Evolutionary conservation across 441 rosid genomes (phyloP).

Genomic region (Populus hybrid): DNA sequence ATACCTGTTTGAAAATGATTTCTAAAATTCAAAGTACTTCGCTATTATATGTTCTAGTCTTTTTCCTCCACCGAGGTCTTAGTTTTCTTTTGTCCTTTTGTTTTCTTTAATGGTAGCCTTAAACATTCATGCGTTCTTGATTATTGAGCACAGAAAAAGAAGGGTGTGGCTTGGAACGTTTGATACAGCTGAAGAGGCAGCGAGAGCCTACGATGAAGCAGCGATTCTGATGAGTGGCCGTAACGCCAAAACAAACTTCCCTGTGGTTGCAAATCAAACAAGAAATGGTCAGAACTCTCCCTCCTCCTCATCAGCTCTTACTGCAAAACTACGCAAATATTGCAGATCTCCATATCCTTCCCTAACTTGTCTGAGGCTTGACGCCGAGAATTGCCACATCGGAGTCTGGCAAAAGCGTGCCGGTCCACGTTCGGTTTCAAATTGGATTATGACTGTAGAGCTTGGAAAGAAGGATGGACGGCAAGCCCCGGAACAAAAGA

Average conservation of each 20-base stretch:
- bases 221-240: too few species aligned
- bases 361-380: slow-evolving; percentile 82
- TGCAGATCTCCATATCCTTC: slow-evolving; percentile 73
- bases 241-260: too few species aligned
- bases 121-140: neutral
- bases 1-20: neutral
- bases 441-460: slow-evolving; percentile 84
- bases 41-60: neutral
- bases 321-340: slow-evolving; percentile 61
- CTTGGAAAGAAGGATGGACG: slow-evolving; percentile 35
- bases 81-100: neutral
- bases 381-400: slow-evolving; percentile 66
- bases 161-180: too few species aligned
- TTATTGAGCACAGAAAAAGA: neutral
- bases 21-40: neutral
- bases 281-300: neutral
- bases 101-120: neutral
- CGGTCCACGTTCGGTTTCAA: slow-evolving; percentile 55
- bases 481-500: slow-evolving; percentile 9
- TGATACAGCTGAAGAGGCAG: too few species aligned
- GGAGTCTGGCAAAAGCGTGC: slow-evolving; percentile 95
- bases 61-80: neutral
- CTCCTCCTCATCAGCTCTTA: slow-evolving; percentile 28
- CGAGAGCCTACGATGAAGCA: too few species aligned
- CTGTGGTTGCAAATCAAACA: too few species aligned